These are phyloP conservation scores for Curvularia sp. DNA, from an alignment of 2,329 filamentous ascomycete species.

Conservation along the genomic window DNA sequence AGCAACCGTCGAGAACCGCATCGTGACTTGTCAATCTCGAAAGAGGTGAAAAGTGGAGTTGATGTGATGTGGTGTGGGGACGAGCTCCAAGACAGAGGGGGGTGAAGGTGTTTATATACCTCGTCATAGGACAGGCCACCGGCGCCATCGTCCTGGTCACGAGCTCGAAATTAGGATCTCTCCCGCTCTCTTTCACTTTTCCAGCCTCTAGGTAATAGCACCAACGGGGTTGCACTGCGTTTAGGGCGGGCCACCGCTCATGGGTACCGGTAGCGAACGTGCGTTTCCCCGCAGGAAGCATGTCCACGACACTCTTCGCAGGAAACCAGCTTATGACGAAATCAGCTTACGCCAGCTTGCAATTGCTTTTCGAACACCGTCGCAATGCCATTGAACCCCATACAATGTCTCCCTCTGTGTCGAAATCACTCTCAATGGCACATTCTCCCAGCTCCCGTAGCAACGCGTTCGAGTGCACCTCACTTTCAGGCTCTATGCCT, in stretches of 20 bases:
- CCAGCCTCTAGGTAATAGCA: conserved; percentile 19
- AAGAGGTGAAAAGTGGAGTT: conserved; percentile 26
- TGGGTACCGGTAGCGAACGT: conserved; percentile 14
- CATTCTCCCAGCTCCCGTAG: background rate
- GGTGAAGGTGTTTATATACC: conserved; percentile 23
- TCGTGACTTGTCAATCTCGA: conserved; percentile 30
- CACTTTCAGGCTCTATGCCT: conserved; percentile 16
- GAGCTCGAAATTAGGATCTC: conserved; percentile 30
- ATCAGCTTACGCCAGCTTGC: conserved; percentile 13
- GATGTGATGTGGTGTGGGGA: conserved; percentile 25
- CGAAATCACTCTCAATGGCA: conserved; percentile 7
- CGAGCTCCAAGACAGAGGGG: conserved; percentile 16
- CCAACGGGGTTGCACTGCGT: conserved; percentile 22
- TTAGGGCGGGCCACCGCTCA: conserved; percentile 25
- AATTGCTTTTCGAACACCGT: conserved; percentile 4
- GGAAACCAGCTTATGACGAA: conserved; percentile 37
- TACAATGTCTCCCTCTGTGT: background rate
- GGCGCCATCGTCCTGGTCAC: conserved; percentile 24
- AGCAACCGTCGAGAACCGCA: conserved; percentile 35
- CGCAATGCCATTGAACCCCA: background rate
- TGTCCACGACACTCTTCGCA: conserved; percentile 27
- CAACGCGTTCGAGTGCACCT: background rate
- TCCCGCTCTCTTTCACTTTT: conserved; percentile 19
- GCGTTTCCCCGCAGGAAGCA: conserved; percentile 37
- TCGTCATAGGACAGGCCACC: conserved; percentile 19